Evolutionary conservation across 768 basidiomycete species (phyloP).

Genomic region (Cyclocybe aegerita): DNA sequence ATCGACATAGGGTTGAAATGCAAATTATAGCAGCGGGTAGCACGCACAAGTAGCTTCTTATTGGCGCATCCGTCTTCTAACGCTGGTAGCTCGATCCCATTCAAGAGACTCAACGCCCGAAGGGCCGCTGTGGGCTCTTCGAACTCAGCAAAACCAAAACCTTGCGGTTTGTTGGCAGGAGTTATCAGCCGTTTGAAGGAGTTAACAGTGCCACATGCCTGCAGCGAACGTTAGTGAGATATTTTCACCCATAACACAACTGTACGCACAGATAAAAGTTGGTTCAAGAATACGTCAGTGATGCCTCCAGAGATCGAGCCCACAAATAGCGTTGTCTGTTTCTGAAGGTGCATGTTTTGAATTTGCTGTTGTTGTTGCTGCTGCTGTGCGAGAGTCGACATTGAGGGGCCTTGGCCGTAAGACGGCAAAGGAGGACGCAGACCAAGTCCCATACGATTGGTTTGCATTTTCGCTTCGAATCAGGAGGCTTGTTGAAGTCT

Average conservation of each 20-base stretch:
- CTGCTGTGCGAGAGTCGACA: slow-evolving; percentile 87
- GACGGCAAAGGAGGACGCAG: slow-evolving; percentile 85
- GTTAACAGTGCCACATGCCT: slow-evolving; percentile 90
- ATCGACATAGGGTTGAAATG: slow-evolving; percentile 45
- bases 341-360: slow-evolving; percentile 71
- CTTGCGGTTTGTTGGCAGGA: slow-evolving; percentile 90
- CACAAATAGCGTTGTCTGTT: slow-evolving; percentile 80
- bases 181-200: slow-evolving; percentile 93
- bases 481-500: too few relatives aligned
- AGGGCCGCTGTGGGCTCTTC: slow-evolving; percentile 92
- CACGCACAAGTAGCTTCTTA: slow-evolving; percentile 65
- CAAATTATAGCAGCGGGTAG: slow-evolving; percentile 30
- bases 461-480: slow-evolving; percentile 51
- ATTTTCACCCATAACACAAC: not conserved
- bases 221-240: not conserved
- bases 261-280: slow-evolving; percentile 67
- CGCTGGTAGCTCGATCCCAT: slow-evolving; percentile 52
- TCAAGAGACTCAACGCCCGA: slow-evolving; percentile 55
- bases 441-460: slow-evolving; percentile 84
- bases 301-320: slow-evolving; percentile 95
- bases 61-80: slow-evolving; percentile 50
- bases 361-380: slow-evolving; percentile 87
- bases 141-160: slow-evolving; percentile 96
- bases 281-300: slow-evolving; percentile 77
- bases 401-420: slow-evolving; percentile 90